phyloP scores from a whole-genome alignment of 2,329 filamentous ascomycete genomes.

The Alternaria arborescens region DNA sequence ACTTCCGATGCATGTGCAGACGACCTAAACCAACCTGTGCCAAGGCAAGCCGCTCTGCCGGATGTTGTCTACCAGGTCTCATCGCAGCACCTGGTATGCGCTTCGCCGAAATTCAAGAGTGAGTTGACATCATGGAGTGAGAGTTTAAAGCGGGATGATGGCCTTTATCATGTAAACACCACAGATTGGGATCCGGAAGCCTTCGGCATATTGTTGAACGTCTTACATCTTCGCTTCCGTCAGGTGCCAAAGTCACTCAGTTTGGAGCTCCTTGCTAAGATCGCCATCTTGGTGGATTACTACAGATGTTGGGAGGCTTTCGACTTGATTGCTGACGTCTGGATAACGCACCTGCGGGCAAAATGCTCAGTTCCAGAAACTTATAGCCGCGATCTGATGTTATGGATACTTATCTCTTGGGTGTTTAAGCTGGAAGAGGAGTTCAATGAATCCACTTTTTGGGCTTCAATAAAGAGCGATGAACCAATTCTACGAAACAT shows the following conservation, averaged over 20 bases:
- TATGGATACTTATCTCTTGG: slow-evolving; percentile 36
- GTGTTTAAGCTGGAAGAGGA: slow-evolving; percentile 24
- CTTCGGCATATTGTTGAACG: slow-evolving; percentile 55
- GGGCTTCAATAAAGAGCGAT: slow-evolving; percentile 5
- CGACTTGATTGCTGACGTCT: slow-evolving; percentile 54
- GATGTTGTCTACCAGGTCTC: slow-evolving; percentile 10
- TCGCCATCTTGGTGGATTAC: slow-evolving; percentile 56
- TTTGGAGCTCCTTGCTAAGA: slow-evolving; percentile 56
- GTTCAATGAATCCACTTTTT: slow-evolving; percentile 19
- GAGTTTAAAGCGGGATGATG: background rate
- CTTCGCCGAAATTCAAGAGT: slow-evolving; percentile 10
- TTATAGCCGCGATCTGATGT: slow-evolving; percentile 28
- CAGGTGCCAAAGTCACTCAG: slow-evolving; percentile 52
- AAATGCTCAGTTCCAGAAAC: slow-evolving; percentile 7
- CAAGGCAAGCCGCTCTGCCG: background rate
- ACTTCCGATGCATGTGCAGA: background rate
- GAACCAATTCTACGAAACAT: slow-evolving; percentile 10
- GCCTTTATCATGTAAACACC: slow-evolving; percentile 9
- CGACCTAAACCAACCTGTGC: background rate
- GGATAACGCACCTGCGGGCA: slow-evolving; percentile 47
- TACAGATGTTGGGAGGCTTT: slow-evolving; percentile 56
- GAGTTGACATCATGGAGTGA: slow-evolving; percentile 1
- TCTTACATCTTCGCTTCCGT: slow-evolving; percentile 55
- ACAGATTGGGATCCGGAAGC: slow-evolving; percentile 49
- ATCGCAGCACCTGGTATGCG: slow-evolving; percentile 2